Conservation (phyloP, 2,329 filamentous ascomycete genomes). For the Knufia fluminis region DNA sequence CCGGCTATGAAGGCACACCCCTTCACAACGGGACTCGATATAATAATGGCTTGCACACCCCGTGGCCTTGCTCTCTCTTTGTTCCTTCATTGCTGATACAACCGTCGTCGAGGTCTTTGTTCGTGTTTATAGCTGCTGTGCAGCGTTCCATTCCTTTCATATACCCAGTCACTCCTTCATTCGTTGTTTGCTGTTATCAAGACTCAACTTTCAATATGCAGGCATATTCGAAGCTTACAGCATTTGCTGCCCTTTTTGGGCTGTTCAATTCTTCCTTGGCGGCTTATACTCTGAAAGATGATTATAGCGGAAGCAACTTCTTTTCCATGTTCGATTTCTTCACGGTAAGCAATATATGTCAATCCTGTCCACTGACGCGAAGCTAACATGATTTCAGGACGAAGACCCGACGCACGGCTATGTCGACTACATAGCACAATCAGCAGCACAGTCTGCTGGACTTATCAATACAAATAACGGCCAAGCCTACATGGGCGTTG, state of each 20-base stretch:
- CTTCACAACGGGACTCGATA: background rate
- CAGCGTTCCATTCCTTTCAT: constrained; percentile 8
- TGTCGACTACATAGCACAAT: constrained; percentile 39
- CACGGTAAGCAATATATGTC: constrained; percentile 30
- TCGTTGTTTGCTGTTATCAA: background rate
- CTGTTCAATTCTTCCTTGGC: constrained; percentile 4
- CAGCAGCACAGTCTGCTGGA: constrained; percentile 28
- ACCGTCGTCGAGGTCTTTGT: background rate
- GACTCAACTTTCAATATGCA: background rate
- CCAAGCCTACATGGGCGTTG: constrained; percentile 44
- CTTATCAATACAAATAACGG: constrained; percentile 24
- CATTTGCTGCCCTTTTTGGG: background rate
- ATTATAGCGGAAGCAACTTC: constrained; percentile 40
- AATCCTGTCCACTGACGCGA: background rate
- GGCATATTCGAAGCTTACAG: background rate
- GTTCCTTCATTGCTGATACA: background rate
- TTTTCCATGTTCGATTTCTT: constrained; percentile 47
- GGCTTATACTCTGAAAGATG: constrained; percentile 37
- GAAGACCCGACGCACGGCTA: constrained; percentile 42
- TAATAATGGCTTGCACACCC: background rate
- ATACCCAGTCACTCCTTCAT: background rate
- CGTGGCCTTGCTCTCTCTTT: background rate
- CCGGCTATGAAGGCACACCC: background rate
- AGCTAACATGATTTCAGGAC: constrained; percentile 27
- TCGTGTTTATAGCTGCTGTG: constrained; percentile 2